A percentile compares a stretch with the other conserved stretches of the same genome.
phyloP scores from a whole-genome alignment of 495 filamentous ascomycete species.

The Cetradonia linearis region DNA sequence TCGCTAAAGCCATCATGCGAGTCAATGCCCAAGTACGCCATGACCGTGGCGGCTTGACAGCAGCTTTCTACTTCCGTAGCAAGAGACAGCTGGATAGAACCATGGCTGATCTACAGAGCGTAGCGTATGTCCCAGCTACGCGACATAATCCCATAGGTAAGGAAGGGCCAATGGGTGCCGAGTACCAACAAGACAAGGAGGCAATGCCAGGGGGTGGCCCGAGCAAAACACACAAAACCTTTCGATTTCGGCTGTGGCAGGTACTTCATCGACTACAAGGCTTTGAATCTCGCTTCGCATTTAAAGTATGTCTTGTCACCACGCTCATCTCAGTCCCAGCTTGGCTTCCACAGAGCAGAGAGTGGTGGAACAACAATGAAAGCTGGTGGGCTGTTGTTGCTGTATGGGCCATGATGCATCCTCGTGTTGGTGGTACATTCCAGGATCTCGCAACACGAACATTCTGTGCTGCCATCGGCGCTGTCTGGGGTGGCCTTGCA shows the following conservation, averaged over 20 bases:
- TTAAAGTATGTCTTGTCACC: constrained; percentile 44
- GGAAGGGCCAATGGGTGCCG: constrained; percentile 19
- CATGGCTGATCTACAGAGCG: constrained; percentile 32
- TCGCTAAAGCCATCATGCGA: constrained; percentile 40
- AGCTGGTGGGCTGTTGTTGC: constrained; percentile 49
- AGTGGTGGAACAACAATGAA: constrained; percentile 45
- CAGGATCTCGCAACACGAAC: constrained; percentile 43
- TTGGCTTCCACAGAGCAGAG: constrained; percentile 35
- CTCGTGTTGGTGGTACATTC: constrained; percentile 46
- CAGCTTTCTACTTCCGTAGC: constrained; percentile 44
- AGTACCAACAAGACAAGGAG: constrained; percentile 23
- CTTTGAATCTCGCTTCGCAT: constrained; percentile 47
- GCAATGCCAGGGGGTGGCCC: not conserved
- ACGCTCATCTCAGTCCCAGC: constrained; percentile 43
- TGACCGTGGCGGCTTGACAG: constrained; percentile 47
- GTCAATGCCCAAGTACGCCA: constrained; percentile 47
- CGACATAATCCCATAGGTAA: constrained; percentile 26
- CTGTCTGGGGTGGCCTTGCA: constrained; percentile 44
- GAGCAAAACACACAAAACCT: no score
- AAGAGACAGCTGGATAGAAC: constrained; percentile 36
- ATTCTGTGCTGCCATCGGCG: constrained; percentile 38
- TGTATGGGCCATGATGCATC: constrained; percentile 50
- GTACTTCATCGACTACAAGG: constrained; percentile 45
- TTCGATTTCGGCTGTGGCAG: constrained; percentile 39
- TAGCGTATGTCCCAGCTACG: constrained; percentile 28